These are phyloP conservation scores for Lathyrus oleraceus DNA, from an alignment of 306 rosid species.

Conservation along the genomic window DNA sequence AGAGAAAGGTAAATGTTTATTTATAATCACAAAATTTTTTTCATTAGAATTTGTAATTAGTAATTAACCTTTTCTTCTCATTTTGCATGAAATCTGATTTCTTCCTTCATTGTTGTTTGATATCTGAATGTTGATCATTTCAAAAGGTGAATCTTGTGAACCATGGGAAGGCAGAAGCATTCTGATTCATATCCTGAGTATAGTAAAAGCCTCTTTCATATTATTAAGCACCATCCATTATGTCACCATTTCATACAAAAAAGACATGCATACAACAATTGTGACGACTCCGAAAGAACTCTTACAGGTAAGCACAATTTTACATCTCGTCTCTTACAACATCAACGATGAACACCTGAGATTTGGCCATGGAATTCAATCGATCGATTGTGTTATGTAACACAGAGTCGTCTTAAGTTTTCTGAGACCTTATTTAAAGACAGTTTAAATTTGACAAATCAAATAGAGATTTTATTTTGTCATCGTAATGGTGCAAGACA, in stretches of 20 bases:
- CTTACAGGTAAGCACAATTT: conserved; percentile 26
- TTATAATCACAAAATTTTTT: neutral
- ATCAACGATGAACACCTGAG: neutral
- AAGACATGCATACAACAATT: conserved; percentile 35
- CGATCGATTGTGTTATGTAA: neutral
- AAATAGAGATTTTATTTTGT: too few species aligned
- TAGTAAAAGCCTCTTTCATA: conserved; percentile 35
- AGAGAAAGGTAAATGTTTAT: neutral
- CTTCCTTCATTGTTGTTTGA: neutral
- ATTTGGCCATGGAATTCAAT: neutral
- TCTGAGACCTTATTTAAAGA: too few species aligned
- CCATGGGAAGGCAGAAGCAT: conserved; percentile 44
- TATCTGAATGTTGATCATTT: conserved; percentile 9
- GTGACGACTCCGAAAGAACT: neutral
- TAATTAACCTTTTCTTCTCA: neutral
- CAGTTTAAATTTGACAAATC: too few species aligned
- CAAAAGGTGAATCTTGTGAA: conserved; percentile 25
- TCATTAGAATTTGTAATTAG: neutral
- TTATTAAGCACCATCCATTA: conserved; percentile 55
- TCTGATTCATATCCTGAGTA: conserved; percentile 32
- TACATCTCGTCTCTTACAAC: neutral
- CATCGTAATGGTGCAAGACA: too few species aligned
- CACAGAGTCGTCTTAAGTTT: too few species aligned
- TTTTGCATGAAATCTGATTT: neutral
- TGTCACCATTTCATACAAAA: conserved; percentile 42